Conservation (phyloP, 129 eudicot species). For the Chrysanthemum seticuspe region DNA sequence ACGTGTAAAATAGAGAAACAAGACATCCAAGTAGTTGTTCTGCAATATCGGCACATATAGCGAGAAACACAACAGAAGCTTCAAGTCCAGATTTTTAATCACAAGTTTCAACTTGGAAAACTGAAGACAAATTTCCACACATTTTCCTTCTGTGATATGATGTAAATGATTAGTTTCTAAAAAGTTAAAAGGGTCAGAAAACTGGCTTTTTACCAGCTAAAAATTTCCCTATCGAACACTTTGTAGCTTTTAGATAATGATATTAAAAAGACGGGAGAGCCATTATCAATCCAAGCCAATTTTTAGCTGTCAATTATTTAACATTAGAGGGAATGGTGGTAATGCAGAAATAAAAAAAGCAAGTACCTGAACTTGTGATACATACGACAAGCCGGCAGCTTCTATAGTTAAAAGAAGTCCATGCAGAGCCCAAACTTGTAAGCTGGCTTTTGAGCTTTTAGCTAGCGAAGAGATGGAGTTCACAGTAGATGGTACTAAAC, state of each 20-base stretch:
- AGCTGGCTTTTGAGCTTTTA: constrained; percentile 71
- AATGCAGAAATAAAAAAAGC: constrained; percentile 5
- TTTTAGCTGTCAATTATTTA: background rate
- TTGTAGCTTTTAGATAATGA: no score
- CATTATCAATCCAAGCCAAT: background rate
- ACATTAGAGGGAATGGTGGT: constrained; percentile 7
- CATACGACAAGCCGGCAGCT: constrained; percentile 91
- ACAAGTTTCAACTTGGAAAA: no score
- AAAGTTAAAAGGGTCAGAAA: background rate
- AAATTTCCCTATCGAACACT: no score
- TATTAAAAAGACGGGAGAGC: no score
- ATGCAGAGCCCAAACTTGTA: constrained; percentile 88
- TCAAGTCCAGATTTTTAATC: no score
- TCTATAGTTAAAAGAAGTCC: constrained; percentile 96
- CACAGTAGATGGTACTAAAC: constrained; percentile 87
- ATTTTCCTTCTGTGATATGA: no score
- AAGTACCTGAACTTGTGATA: constrained; percentile 90
- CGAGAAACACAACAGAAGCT: no score
- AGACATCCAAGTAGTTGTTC: no score
- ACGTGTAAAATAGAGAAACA: background rate
- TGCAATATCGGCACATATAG: no score
- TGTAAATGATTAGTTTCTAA: no score
- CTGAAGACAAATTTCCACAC: no score
- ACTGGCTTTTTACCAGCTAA: no score
- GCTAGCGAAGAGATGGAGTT: constrained; percentile 75